Base-by-base conservation (phyloP, 2,329 filamentous ascomycete species). In the Aspergillus terreus region DNA sequence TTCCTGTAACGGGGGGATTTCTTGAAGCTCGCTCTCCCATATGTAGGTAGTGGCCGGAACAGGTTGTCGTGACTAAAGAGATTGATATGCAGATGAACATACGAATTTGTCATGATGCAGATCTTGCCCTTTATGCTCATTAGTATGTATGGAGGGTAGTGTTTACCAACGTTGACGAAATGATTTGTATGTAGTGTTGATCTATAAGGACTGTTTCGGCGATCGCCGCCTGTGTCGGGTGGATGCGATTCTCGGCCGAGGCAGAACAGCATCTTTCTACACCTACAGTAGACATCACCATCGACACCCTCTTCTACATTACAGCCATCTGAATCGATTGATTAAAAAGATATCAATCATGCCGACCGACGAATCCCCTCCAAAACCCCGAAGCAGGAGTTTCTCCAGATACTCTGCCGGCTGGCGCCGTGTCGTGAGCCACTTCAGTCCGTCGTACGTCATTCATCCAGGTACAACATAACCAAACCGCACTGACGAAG, bases 391-490 rank as follows among this genome's bases (percentile, higher is more conserved):
- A 17, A 12, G 15, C 9, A 52, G 43, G 36, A 45, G 32, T 4
- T 43, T 54, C 6, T 21, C 45, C n/a, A 63, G 61, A 46, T 60
- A 61, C 36, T 54, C 58, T 21, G 51, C 45, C 17, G 61, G 59
- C 51, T 65, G 57, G 64, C 56, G 75, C 51, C 71, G 71, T 53
- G 70, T 80, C 32, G 70, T 80, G 36, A 73, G 76, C 50, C 78
- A 82, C 60, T 82, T 82, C 58, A 80, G 76, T 27, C 79, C 79
- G 30, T 81, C 78, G 76, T 80, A 66, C 63, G 77, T 69, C 10
- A 19, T 5, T 30, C 48, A n/a, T 3, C 11, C 15, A 15, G 6
- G 7, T 15, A 21, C 44, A 15, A 12, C 15, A 27, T 35, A 7
- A 10, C 23, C 10, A 51, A 10, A 10, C 30, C 10, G 50, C 23